Percentiles rank a stretch among this genome's conserved stretches.
phyloP scores from a whole-genome alignment of 257 asterid genomes.

The Marsdenia floribunda region DNA sequence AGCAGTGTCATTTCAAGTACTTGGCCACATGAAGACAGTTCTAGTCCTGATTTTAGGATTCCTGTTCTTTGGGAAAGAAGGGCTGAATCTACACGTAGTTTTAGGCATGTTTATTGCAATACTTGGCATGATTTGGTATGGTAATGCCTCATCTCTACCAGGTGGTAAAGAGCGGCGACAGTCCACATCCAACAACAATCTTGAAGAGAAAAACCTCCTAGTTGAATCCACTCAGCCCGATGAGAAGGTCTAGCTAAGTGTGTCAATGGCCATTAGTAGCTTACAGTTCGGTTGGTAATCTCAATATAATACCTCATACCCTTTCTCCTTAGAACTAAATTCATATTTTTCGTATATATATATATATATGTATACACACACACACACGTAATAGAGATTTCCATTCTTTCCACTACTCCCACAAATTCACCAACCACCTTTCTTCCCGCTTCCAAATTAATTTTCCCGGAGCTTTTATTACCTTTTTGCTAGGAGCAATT shows the following conservation, averaged over 20 bases:
- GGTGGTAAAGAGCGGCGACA: constrained; percentile 56
- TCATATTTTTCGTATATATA: background rate
- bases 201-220: constrained; percentile 39
- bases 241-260: constrained; percentile 38
- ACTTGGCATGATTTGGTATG: constrained; percentile 71
- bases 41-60: constrained; percentile 68
- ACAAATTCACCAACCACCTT: background rate
- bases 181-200: constrained; percentile 20
- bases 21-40: constrained; percentile 82
- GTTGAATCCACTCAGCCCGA: constrained; percentile 31
- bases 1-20: constrained; percentile 80
- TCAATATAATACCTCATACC: background rate
- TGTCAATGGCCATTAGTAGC: background rate
- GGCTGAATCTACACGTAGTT: constrained; percentile 55
- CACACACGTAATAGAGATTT: background rate
- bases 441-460: background rate
- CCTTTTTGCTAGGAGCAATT: background rate
- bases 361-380: background rate
- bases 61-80: constrained; percentile 70
- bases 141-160: constrained; percentile 57
- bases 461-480: background rate
- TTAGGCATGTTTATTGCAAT: constrained; percentile 64
- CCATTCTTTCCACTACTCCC: background rate
- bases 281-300: background rate
- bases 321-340: background rate